Evolutionary conservation across 139 green algal genomes (phyloP).

Genomic region (Picochlorum sp.): DNA sequence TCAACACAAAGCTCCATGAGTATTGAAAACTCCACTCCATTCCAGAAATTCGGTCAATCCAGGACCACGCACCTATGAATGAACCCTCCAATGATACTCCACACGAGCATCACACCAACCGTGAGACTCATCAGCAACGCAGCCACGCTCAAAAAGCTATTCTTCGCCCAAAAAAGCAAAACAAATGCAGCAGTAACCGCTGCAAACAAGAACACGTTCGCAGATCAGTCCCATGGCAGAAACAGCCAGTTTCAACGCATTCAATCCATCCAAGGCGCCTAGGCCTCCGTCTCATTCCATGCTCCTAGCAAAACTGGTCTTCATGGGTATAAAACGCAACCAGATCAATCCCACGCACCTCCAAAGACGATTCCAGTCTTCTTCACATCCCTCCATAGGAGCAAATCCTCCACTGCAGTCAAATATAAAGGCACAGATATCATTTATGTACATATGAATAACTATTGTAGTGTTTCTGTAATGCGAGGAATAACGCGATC

Average conservation of each 20-base stretch:
- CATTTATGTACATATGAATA: too few species aligned
- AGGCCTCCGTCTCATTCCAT: too few species aligned
- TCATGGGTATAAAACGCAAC: too few species aligned
- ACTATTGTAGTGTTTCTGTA: too few species aligned
- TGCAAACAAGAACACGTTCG: background rate
- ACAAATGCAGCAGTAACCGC: slow-evolving; percentile 30
- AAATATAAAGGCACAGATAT: background rate
- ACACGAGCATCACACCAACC: slow-evolving; percentile 28
- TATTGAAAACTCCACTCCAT: background rate
- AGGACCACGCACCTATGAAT: slow-evolving; percentile 1
- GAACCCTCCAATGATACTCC: slow-evolving; percentile 31
- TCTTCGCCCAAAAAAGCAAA: slow-evolving; percentile 23
- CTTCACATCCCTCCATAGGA: slow-evolving; percentile 44
- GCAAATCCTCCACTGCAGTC: slow-evolving; percentile 39
- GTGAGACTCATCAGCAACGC: slow-evolving; percentile 17
- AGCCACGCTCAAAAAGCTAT: slow-evolving; percentile 20
- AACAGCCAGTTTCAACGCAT: background rate
- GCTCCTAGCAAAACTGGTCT: too few species aligned
- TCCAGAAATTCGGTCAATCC: background rate
- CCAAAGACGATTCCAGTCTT: slow-evolving; percentile 31
- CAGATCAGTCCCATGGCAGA: background rate
- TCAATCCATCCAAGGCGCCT: too few species aligned
- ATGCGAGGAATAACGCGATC: background rate
- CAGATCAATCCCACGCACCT: slow-evolving; percentile 4
- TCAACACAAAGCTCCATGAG: too few species aligned